These are phyloP conservation scores for Orbilia oligospora DNA, from an alignment of 2,329 filamentous ascomycete genomes.

Conservation along the genomic window DNA sequence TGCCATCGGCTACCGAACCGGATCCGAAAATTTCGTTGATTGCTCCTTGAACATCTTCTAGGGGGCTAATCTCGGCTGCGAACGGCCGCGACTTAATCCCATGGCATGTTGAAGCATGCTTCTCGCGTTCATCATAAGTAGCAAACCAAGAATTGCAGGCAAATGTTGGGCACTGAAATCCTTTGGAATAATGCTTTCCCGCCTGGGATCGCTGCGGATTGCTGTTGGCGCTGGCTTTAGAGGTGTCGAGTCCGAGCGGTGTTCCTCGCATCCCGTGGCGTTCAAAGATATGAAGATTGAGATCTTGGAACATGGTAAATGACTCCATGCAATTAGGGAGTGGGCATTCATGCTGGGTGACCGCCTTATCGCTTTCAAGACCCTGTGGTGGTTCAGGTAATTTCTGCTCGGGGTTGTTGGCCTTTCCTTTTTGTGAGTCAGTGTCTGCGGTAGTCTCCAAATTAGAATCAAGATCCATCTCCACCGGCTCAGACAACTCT, in stretches of 20 bases:
- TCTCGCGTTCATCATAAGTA: conserved; percentile 38
- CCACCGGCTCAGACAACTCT: conserved; percentile 1
- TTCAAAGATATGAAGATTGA: conserved; percentile 53
- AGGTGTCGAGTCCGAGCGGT: conserved; percentile 33
- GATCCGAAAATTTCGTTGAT: conserved; percentile 9
- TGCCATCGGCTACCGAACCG: not conserved
- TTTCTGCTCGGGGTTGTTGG: not conserved
- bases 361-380: not conserved
- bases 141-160: conserved; percentile 37
- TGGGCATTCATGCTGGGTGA: conserved; percentile 35
- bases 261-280: conserved; percentile 39
- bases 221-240: not conserved
- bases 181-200: conserved; percentile 3
- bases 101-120: conserved; percentile 35
- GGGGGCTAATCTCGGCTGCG: not conserved
- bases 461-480: conserved; percentile 35
- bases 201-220: conserved; percentile 13
- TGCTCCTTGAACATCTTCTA: conserved; percentile 8
- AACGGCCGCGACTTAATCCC: conserved; percentile 19
- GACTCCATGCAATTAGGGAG: conserved; percentile 40
- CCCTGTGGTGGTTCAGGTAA: not conserved
- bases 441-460: conserved; percentile 11
- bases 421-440: not conserved
- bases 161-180: conserved; percentile 35
- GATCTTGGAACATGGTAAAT: conserved; percentile 40